Evolutionary conservation across 2,329 filamentous ascomycete species (phyloP), one percentile per base, ranked within the genome.

Genomic region (Diaporthe helianthi): DNA sequence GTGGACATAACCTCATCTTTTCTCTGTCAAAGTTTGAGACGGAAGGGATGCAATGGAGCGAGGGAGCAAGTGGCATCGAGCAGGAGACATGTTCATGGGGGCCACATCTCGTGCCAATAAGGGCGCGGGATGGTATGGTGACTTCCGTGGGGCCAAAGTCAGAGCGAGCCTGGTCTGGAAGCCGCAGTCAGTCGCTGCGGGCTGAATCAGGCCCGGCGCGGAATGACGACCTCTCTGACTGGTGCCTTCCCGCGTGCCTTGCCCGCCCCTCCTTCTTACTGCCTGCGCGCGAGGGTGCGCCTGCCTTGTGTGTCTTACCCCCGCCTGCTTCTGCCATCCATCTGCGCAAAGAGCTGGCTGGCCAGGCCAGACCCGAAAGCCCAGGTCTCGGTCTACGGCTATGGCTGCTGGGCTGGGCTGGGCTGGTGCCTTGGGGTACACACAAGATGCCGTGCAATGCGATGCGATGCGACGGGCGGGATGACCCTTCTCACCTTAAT

Each of bases 341-440:
- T 3, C 15, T 1, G 58, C 33, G 13, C 3, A 4, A 7, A 10
- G 36, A 15, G 36, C 36, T 38, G 17, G 19, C 19, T 22, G 58
- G 41, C 41, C 58, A 61, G 58, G 41, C 41, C 41, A 38, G 36
- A 38, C 19, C 55, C n/a, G n/a, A n/a, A n/a, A n/a, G n/a, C n/a
- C n/a, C 36, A 29, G 24, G 51, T 5, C 44, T 36, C 4, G 58
- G 58, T 19, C 31, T 24, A 15, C n/a, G 38, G 38, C 38, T 60
- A 19, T 15, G 54, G 9, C 55, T n/a, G 9, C 55, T n/a, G 4
- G 55, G 44, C 38, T 46, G 44, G 44, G 22, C 41, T 49, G 58
- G 58, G 49, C 58, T 63, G 58, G 58, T 49, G 58, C 58, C 58
- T 63, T 47, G 58, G 41, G n/a, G 12, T 47, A 17, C 24, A 47